Conservation (phyloP, 768 basidiomycete species). For the Agrocybe pediades region DNA sequence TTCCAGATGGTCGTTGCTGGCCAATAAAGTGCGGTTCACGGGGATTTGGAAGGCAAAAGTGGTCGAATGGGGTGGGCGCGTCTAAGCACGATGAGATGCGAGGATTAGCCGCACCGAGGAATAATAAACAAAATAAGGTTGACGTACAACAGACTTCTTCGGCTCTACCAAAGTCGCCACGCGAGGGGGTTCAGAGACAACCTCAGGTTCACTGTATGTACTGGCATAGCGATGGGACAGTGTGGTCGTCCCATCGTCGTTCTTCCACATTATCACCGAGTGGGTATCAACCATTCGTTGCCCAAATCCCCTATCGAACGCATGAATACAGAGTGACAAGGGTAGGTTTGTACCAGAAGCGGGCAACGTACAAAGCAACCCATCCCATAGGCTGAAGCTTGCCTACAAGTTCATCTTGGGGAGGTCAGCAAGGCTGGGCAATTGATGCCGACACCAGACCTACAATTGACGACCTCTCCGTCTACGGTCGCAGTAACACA, state of each 20-base stretch:
- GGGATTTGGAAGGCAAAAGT: slow-evolving; percentile 46
- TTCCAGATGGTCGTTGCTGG: slow-evolving; percentile 25
- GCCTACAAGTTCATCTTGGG: slow-evolving; percentile 46
- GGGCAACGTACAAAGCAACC: slow-evolving; percentile 48
- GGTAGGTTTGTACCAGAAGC: slow-evolving; percentile 1
- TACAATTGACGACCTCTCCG: slow-evolving; percentile 46
- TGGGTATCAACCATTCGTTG: slow-evolving; percentile 46
- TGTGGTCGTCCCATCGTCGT: slow-evolving; percentile 52
- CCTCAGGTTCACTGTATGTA: slow-evolving; percentile 48
- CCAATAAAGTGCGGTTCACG: slow-evolving; percentile 34
- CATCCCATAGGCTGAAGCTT: slow-evolving; percentile 45
- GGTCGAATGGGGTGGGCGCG: slow-evolving; percentile 30
- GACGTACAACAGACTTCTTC: slow-evolving; percentile 33
- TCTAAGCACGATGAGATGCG: slow-evolving; percentile 2
- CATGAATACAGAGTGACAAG: slow-evolving; percentile 1
- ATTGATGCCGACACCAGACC: slow-evolving; percentile 17
- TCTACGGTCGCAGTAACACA: slow-evolving; percentile 52
- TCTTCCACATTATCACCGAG: slow-evolving; percentile 59
- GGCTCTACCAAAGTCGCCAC: slow-evolving; percentile 40
- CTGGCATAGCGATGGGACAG: slow-evolving; percentile 58
- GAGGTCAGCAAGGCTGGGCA: not conserved
- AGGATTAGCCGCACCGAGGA: not conserved
- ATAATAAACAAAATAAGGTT: slow-evolving; percentile 1
- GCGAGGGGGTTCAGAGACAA: slow-evolving; percentile 45
- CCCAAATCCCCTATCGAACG: slow-evolving; percentile 48